A percentile compares a stretch with the other conserved stretches of the same genome.
phyloP scores from a whole-genome alignment of 2,329 filamentous ascomycete species.

The Calonectria naviculata region DNA sequence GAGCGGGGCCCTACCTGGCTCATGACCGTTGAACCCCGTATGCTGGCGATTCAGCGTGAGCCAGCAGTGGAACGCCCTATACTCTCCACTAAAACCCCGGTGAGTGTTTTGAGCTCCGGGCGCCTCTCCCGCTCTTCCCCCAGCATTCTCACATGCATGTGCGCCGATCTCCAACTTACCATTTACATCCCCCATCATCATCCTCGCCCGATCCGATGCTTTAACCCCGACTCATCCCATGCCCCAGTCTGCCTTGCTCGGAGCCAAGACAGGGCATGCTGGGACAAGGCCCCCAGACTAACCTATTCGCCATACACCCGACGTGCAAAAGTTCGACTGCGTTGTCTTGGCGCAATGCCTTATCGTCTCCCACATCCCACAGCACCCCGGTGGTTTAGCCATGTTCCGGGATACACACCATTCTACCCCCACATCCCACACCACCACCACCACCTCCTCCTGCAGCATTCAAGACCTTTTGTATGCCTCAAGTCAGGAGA shows the following conservation, averaged over 20 bases:
- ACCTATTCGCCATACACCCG: not conserved
- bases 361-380: not conserved
- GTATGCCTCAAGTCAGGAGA: constrained; percentile 17
- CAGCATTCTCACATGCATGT: not conserved
- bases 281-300: not conserved
- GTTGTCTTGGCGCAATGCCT: not conserved
- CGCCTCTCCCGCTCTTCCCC: constrained; percentile 2
- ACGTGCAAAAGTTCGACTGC: constrained; percentile 7
- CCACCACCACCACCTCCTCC: constrained; percentile 13
- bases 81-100: not conserved
- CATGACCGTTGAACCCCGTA: not conserved
- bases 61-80: not conserved
- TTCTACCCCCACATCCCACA: constrained; percentile 17
- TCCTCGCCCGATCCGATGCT: constrained; percentile 6
- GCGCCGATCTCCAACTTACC: not conserved
- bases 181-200: not conserved
- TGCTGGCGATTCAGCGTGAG: constrained; percentile 6
- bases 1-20: not conserved
- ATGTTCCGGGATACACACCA: constrained; percentile 17
- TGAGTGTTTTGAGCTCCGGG: not conserved
- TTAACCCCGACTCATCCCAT: not conserved
- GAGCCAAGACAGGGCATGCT: not conserved
- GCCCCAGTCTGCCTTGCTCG: not conserved
- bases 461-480: constrained; percentile 15
- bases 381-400: not conserved